A percentile compares a stretch with the other conserved stretches of the same genome.
Evolutionary conservation across 169 alveolate species (phyloP).

Genomic region (Blepharisma undulans): DNA sequence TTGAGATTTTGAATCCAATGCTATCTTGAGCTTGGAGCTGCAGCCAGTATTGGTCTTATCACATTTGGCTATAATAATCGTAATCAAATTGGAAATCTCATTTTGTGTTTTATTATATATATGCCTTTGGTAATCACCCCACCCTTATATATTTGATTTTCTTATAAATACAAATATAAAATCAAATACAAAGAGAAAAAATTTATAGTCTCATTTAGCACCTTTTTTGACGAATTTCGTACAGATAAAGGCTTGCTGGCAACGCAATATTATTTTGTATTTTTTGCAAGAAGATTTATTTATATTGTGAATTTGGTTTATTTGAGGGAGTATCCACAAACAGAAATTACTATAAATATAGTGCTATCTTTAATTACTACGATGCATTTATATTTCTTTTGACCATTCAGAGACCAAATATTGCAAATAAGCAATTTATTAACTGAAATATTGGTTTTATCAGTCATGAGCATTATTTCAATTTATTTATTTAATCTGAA

Average conservation of each 20-base stretch:
- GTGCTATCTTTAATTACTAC: neutral
- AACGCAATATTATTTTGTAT: constrained; percentile 5
- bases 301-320: neutral
- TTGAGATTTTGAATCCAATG: neutral
- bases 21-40: constrained; percentile 1
- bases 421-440: neutral
- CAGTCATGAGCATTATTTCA: neutral
- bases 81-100: neutral
- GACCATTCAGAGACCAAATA: neutral
- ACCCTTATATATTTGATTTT: neutral
- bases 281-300: neutral
- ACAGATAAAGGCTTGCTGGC: neutral
- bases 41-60: neutral
- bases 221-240: neutral
- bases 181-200: neutral
- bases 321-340: neutral
- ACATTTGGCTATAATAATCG: neutral
- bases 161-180: neutral
- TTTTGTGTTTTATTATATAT: neutral
- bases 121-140: neutral
- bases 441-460: neutral
- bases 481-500: neutral
- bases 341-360: neutral
- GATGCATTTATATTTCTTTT: neutral
- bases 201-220: neutral